These are phyloP conservation scores for Saccharomycopsis javanensis DNA, from an alignment of 805 yeast species.

Conservation along the genomic window DNA sequence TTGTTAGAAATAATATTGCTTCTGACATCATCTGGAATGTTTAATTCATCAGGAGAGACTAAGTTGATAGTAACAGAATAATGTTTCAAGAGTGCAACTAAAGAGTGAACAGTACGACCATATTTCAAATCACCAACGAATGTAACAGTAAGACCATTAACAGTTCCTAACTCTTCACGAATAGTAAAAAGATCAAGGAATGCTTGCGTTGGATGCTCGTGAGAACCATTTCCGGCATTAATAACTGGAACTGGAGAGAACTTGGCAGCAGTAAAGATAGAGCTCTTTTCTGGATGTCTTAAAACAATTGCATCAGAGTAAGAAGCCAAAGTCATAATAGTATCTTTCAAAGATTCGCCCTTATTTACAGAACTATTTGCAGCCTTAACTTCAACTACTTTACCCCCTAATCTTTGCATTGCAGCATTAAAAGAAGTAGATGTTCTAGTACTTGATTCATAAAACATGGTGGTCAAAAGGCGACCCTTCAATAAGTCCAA, in stretches of 20 bases:
- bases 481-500: constrained; percentile 85
- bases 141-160: constrained; percentile 94
- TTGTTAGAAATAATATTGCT: constrained; percentile 56
- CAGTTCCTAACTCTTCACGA: constrained; percentile 97
- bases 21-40: constrained; percentile 67
- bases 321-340: constrained; percentile 88
- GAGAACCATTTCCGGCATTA: constrained; percentile 96
- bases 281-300: constrained; percentile 90
- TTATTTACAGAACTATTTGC: constrained; percentile 90
- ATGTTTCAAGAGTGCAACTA: constrained; percentile 80
- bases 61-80: constrained; percentile 90
- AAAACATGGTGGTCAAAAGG: constrained; percentile 87
- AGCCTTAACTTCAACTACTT: constrained; percentile 81
- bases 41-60: constrained; percentile 82
- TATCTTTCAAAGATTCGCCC: constrained; percentile 97
- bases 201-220: constrained; percentile 99
- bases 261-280: constrained; percentile 90
- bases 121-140: constrained; percentile 98
- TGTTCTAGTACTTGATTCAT: constrained; percentile 97
- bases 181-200: constrained; percentile 94
- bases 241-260: constrained; percentile 95
- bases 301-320: constrained; percentile 95
- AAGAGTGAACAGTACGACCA: constrained; percentile 97
- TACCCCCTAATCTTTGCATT: constrained; percentile 98
- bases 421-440: constrained; percentile 97